A percentile compares a stretch with the other conserved stretches of the same genome.
These are phyloP conservation scores for Juncus inflexus DNA, from an alignment of 176 grass and related monocot species.

Conservation along the genomic window DNA sequence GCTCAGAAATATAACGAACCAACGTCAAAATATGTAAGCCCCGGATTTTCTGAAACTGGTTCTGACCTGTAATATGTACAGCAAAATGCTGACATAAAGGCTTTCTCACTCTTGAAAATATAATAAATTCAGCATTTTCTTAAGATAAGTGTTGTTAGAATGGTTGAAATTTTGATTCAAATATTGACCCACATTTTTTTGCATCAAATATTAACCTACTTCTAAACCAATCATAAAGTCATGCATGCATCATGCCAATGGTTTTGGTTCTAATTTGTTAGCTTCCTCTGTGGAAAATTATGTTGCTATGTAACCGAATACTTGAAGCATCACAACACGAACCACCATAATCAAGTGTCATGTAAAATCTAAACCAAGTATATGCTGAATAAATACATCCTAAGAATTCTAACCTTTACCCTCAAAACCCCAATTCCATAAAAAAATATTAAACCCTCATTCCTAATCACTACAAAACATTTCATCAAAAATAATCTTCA, in stretches of 20 bases:
- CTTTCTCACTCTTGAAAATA: too few relatives aligned
- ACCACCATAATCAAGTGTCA: background rate
- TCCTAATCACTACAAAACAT: background rate
- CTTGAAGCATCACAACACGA: background rate
- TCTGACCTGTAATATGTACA: too few relatives aligned
- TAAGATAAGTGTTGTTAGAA: too few relatives aligned
- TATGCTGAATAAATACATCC: conserved; percentile 27
- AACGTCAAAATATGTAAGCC: background rate
- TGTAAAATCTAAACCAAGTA: background rate
- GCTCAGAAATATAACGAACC: background rate
- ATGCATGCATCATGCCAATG: conserved; percentile 42
- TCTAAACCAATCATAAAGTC: conserved; percentile 47
- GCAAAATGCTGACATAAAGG: too few relatives aligned
- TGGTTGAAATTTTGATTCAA: too few relatives aligned
- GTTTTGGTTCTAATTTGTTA: background rate
- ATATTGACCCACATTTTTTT: too few relatives aligned
- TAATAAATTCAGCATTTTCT: too few relatives aligned
- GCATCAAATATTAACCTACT: conserved; percentile 50
- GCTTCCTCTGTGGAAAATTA: background rate
- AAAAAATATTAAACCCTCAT: background rate
- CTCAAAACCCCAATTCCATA: background rate
- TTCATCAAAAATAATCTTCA: too few relatives aligned
- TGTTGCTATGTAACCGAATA: background rate
- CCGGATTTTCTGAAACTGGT: too few relatives aligned
- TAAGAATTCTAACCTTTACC: conserved; percentile 32